Evolutionary conservation across 169 alveolate genomes (phyloP).

Genomic region (Plasmodium yoelii): DNA sequence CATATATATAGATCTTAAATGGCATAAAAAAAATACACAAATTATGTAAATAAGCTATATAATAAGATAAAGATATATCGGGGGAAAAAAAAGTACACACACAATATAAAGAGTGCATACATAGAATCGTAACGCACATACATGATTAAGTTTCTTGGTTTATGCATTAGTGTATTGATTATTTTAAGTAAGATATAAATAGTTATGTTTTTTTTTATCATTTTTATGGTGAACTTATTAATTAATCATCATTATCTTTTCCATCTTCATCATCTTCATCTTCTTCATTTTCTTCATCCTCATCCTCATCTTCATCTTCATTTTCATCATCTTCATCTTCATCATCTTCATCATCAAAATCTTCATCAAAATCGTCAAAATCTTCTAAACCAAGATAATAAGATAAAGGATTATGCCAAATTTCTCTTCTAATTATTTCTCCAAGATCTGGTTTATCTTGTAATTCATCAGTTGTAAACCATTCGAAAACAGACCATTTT

Average conservation of each 20-base stretch:
- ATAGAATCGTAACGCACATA: too few relatives aligned
- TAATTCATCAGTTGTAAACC: constrained; percentile 88
- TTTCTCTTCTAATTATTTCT: constrained; percentile 91
- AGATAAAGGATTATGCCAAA: constrained; percentile 93
- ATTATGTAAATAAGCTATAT: too few relatives aligned
- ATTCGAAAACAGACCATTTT: constrained; percentile 87
- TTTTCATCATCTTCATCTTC: constrained; percentile 76
- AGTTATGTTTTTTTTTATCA: too few relatives aligned
- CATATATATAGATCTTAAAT: not conserved
- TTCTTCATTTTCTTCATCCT: constrained; percentile 59
- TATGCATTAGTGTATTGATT: too few relatives aligned
- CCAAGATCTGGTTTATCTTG: constrained; percentile 91
- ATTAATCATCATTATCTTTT: constrained; percentile 41
- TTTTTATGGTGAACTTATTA: too few relatives aligned
- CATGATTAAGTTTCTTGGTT: too few relatives aligned
- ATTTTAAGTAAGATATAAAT: too few relatives aligned
- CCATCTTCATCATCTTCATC: constrained; percentile 52
- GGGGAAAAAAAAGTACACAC: too few relatives aligned
- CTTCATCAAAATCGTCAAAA: constrained; percentile 85
- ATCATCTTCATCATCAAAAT: constrained; percentile 81
- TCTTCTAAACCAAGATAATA: constrained; percentile 86
- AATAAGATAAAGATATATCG: too few relatives aligned
- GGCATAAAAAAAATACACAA: not conserved
- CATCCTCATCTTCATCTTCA: constrained; percentile 76
- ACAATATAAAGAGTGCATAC: too few relatives aligned